A percentile compares a stretch with the other conserved stretches of the same genome.
phyloP scores from a whole-genome alignment of 1,284 basidiomycete genomes.

The Rhodotorula sp. region DNA sequence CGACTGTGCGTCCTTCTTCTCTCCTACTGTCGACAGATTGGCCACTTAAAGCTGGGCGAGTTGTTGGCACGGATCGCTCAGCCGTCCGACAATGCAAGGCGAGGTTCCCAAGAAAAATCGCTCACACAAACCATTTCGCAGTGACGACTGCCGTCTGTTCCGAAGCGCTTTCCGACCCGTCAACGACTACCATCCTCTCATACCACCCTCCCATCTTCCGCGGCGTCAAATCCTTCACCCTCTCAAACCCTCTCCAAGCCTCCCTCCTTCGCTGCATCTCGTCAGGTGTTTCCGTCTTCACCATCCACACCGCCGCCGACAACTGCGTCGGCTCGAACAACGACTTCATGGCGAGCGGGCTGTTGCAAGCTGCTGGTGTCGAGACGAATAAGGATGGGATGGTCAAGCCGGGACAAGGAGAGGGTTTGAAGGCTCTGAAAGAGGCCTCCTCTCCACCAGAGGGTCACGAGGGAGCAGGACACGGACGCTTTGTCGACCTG shows the following conservation, averaged over 20 bases:
- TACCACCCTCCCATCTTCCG: conserved; percentile 43
- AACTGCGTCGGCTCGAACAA: conserved; percentile 31
- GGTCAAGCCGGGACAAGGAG: conserved; percentile 9
- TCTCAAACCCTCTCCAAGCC: conserved; percentile 20
- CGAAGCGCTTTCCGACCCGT: conserved; percentile 23
- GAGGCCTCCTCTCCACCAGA: conserved; percentile 15
- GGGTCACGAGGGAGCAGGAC: conserved; percentile 34
- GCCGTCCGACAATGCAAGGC: too few species aligned
- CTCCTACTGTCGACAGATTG: too few species aligned
- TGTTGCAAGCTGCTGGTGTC: conserved; percentile 5
- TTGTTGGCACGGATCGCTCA: too few species aligned
- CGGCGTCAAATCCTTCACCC: conserved; percentile 37
- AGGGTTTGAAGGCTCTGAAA: conserved; percentile 18
- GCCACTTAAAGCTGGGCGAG: neutral
- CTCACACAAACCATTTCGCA: neutral
- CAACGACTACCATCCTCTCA: conserved; percentile 28
- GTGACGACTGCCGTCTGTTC: conserved; percentile 31
- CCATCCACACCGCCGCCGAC: conserved; percentile 40
- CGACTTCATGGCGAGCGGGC: conserved; percentile 28
- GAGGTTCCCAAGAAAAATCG: too few species aligned
- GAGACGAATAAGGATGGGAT: neutral
- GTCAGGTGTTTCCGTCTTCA: conserved; percentile 28
- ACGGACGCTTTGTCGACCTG: conserved; percentile 32
- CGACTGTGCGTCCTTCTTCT: conserved; percentile 22
- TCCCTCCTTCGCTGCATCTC: conserved; percentile 30